phyloP scores from a whole-genome alignment of 345 rosid species.

The Erucastrum elatum region DNA sequence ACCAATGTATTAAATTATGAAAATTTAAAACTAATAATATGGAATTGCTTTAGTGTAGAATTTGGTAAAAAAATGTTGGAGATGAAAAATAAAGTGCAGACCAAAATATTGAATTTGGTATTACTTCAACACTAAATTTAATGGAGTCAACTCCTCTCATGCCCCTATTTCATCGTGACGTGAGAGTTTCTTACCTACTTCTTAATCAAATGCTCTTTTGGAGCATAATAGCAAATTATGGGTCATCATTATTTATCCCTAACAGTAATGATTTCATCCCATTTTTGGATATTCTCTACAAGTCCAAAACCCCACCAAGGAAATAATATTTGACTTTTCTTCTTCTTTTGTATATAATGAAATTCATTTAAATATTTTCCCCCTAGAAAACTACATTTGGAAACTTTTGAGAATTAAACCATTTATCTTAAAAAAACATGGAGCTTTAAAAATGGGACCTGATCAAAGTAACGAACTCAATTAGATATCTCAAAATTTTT shows the following conservation, averaged over 20 bases:
- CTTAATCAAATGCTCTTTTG: slow-evolving; percentile 16
- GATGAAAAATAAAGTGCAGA: background rate
- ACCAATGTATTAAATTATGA: background rate
- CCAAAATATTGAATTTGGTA: background rate
- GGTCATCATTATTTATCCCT: slow-evolving; percentile 31
- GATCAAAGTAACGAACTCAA: background rate
- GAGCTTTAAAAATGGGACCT: background rate
- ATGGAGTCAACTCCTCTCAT: too few species aligned
- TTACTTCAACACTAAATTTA: background rate
- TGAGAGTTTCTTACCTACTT: background rate
- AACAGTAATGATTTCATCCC: slow-evolving; percentile 34
- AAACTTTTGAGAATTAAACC: background rate
- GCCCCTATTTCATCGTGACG: background rate
- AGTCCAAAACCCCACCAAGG: slow-evolving; percentile 17
- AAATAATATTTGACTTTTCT: slow-evolving; percentile 18
- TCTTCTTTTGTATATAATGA: background rate
- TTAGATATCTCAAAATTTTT: background rate
- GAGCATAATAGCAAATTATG: slow-evolving; percentile 30
- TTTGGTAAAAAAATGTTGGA: background rate
- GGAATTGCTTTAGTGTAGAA: background rate
- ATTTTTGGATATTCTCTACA: slow-evolving; percentile 17
- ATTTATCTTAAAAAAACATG: background rate
- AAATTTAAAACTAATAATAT: too few species aligned
- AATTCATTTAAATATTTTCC: background rate
- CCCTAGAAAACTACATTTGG: background rate